Evolutionary conservation across 208 protist genomes (phyloP), one percentile per base, ranked within the genome.

Genomic region (Trypanosoma congolense): DNA sequence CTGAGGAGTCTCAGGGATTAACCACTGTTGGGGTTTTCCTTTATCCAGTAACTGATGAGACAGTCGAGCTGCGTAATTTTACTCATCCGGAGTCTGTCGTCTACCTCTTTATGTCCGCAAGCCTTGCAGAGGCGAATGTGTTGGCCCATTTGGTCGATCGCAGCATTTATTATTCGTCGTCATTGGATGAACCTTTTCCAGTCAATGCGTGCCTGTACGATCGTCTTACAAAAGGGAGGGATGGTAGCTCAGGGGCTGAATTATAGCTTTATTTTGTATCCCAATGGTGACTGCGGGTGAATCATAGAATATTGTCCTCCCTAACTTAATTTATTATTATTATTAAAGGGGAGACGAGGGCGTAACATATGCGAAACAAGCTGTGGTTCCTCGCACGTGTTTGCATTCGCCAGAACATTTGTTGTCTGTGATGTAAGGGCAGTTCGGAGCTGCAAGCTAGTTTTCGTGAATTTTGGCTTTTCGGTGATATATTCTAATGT

Each of bases 201-300:
- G 70, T 73, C 14, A 89, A 88, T 51, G 69, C 78, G 45, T 79
- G 83, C 36, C 79, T 93, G 29, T 87, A 87, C 47, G 85, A 93
- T 69, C 76, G 85, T 2, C 64, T 75, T 22, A 52, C 38, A 26
- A 93, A 90, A 65, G 78, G 80, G 57, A 56, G 47, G 19, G 36
- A 4, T 5, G 22, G 31, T 46, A 25, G n/a, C n/a, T 26, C 14
- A 30, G 9, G 21, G 26, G 21, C 24, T 4, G 1, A 43, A 22
- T 33, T 3, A 4, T 24, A 9, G 42, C 21, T 24, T 46, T n/a
- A n/a, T n/a, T n/a, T 38, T 38, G 33, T 38, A 12, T 38, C 33
- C 33, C n/a, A n/a, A n/a, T n/a, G n/a, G n/a, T n/a, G n/a, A n/a
- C n/a, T n/a, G n/a, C n/a, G n/a, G n/a, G n/a, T n/a, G n/a, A n/a